phyloP scores from a whole-genome alignment of 1,139 yeast species.

The Meyerozyma carpophila region DNA sequence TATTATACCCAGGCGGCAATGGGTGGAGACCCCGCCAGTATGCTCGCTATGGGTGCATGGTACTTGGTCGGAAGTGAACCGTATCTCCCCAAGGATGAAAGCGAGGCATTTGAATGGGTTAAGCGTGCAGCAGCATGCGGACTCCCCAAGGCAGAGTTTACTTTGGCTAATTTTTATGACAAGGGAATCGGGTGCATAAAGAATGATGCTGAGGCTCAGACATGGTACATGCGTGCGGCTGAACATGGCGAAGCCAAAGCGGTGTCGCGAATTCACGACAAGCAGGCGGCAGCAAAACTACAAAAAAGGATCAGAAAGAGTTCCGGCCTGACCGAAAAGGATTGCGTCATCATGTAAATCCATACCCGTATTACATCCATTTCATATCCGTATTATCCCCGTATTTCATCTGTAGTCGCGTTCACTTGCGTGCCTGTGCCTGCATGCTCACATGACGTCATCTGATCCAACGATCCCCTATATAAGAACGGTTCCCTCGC shows the following conservation, averaged over 20 bases:
- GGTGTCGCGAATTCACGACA: constrained; percentile 29
- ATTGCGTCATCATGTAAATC: constrained; percentile 35
- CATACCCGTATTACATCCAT: too few relatives aligned
- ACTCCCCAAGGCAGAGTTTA: constrained; percentile 78
- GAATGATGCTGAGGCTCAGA: constrained; percentile 52
- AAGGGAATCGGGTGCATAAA: constrained; percentile 81
- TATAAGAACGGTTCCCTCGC: too few relatives aligned
- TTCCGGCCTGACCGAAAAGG: constrained; percentile 25
- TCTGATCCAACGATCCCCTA: not conserved
- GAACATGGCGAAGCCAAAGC: constrained; percentile 71
- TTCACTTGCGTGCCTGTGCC: not conserved
- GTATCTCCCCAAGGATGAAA: constrained; percentile 69
- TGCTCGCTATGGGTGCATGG: constrained; percentile 97
- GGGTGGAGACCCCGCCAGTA: constrained; percentile 82
- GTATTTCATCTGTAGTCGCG: not conserved
- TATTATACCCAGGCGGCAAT: constrained; percentile 89
- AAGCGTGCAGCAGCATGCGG: constrained; percentile 73
- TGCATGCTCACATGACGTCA: not conserved
- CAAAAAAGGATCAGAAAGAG: constrained; percentile 26
- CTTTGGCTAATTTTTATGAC: constrained; percentile 79
- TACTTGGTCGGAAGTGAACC: constrained; percentile 88
- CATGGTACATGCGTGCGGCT: constrained; percentile 77
- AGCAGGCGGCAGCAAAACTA: constrained; percentile 25
- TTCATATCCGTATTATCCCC: too few relatives aligned
- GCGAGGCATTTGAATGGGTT: constrained; percentile 95